These are phyloP conservation scores for Kwoniella sp. DNA, from an alignment of 768 basidiomycete genomes.

Conservation along the genomic window DNA sequence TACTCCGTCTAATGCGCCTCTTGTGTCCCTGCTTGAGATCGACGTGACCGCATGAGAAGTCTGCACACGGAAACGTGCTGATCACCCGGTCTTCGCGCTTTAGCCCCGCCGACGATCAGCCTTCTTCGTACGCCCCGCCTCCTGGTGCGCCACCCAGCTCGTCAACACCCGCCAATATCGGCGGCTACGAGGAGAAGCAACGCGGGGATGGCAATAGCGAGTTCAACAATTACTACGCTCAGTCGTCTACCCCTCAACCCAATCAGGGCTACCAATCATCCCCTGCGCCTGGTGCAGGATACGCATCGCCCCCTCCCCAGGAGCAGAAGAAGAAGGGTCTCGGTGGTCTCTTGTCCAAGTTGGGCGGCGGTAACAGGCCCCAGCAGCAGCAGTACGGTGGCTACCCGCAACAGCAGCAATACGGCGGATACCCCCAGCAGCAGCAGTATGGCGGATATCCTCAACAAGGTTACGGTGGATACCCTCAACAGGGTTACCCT, in stretches of 20 bases:
- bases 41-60: too few relatives aligned
- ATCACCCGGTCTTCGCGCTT: background rate
- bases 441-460: slow-evolving; percentile 30
- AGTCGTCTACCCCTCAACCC: slow-evolving; percentile 20
- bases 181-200: background rate
- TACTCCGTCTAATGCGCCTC: too few relatives aligned
- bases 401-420: slow-evolving; percentile 32
- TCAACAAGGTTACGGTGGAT: slow-evolving; percentile 38
- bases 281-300: slow-evolving; percentile 4
- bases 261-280: slow-evolving; percentile 12
- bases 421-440: slow-evolving; percentile 31
- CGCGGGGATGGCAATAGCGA: background rate
- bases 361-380: slow-evolving; percentile 24
- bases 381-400: slow-evolving; percentile 23
- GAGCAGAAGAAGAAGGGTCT: slow-evolving; percentile 30
- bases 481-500: slow-evolving; percentile 30
- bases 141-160: slow-evolving; percentile 34
- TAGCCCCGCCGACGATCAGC: slow-evolving; percentile 48
- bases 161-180: background rate
- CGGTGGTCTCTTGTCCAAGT: slow-evolving; percentile 47
- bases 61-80: too few relatives aligned
- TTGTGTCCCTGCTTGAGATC: too few relatives aligned
- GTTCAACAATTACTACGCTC: slow-evolving; percentile 6
- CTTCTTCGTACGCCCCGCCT: slow-evolving; percentile 32
- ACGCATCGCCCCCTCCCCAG: slow-evolving; percentile 10